phyloP scores from a whole-genome alignment of 805 yeast genomes.

The Metschnikowia lunata region DNA sequence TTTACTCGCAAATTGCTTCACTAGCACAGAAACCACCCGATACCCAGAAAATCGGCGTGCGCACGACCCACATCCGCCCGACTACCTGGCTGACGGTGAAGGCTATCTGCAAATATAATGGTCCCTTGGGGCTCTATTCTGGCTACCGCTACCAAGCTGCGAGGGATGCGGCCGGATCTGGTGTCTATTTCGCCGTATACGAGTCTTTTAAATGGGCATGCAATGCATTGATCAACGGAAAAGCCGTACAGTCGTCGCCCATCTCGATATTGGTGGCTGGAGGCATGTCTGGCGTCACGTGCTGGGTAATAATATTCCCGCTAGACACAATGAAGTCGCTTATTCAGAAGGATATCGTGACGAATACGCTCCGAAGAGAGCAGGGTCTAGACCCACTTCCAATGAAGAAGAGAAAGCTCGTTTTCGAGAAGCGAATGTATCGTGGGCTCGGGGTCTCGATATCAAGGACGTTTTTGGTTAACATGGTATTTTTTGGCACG shows the following conservation, averaged over 20 bases:
- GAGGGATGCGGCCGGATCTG: constrained; percentile 70
- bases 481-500: constrained; percentile 68
- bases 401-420: constrained; percentile 24
- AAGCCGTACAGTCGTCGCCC: constrained; percentile 22
- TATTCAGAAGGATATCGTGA: constrained; percentile 68
- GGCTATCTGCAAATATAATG: constrained; percentile 55
- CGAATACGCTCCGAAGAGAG: constrained; percentile 54
- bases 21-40: constrained; percentile 29
- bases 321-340: constrained; percentile 75
- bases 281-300: constrained; percentile 69
- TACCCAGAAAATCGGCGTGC: background rate
- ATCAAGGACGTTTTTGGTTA: constrained; percentile 65
- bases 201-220: constrained; percentile 62
- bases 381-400: constrained; percentile 45
- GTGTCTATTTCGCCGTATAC: constrained; percentile 68
- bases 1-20: constrained; percentile 69
- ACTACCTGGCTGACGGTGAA: constrained; percentile 40
- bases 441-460: constrained; percentile 76
- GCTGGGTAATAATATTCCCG: constrained; percentile 72
- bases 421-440: constrained; percentile 50
- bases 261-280: constrained; percentile 52
- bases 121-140: constrained; percentile 62
- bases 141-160: constrained; percentile 65
- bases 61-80: constrained; percentile 14
- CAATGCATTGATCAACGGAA: constrained; percentile 23